phyloP scores from a whole-genome alignment of 1,284 basidiomycete species.

The Ceratobasidium papillatum region DNA sequence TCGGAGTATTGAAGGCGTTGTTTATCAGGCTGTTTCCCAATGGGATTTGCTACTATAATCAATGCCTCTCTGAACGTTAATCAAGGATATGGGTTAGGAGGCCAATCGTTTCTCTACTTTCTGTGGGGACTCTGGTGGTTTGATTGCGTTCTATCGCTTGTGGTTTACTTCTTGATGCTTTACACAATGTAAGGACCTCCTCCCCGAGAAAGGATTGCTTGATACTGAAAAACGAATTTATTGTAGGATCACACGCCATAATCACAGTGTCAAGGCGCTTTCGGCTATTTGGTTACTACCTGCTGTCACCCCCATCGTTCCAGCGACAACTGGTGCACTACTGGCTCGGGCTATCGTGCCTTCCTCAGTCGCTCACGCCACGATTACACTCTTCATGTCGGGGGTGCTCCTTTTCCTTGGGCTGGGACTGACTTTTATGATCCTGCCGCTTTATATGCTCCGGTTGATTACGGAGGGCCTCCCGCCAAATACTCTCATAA shows the following conservation, averaged over 20 bases:
- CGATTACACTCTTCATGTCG: background rate
- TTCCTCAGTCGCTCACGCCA: background rate
- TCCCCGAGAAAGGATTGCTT: background rate
- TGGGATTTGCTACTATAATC: slow-evolving; percentile 34
- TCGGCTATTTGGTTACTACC: slow-evolving; percentile 24
- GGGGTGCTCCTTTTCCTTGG: slow-evolving; percentile 10
- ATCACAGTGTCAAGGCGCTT: slow-evolving; percentile 13
- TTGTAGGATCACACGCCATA: slow-evolving; percentile 29
- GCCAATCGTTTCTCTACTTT: slow-evolving; percentile 11
- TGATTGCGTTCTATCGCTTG: slow-evolving; percentile 1
- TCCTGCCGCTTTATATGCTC: slow-evolving; percentile 24
- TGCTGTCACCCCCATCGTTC: slow-evolving; percentile 26
- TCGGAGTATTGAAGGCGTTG: too few relatives aligned
- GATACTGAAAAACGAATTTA: background rate
- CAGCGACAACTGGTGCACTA: slow-evolving; percentile 15
- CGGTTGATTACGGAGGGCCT: slow-evolving; percentile 28
- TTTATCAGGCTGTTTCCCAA: slow-evolving; percentile 6
- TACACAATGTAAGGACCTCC: slow-evolving; percentile 20
- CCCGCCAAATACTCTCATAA: slow-evolving; percentile 22
- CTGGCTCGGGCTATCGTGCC: slow-evolving; percentile 17
- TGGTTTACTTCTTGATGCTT: slow-evolving; percentile 18
- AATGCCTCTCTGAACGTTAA: slow-evolving; percentile 11
- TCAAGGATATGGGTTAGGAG: slow-evolving; percentile 2
- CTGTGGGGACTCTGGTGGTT: slow-evolving; percentile 37
- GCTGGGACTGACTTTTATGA: slow-evolving; percentile 25